Percentiles rank a stretch among this genome's conserved stretches.
Evolutionary conservation across 2,329 filamentous ascomycete genomes (phyloP).

Genomic region (Scleromitrula shiraiana): DNA sequence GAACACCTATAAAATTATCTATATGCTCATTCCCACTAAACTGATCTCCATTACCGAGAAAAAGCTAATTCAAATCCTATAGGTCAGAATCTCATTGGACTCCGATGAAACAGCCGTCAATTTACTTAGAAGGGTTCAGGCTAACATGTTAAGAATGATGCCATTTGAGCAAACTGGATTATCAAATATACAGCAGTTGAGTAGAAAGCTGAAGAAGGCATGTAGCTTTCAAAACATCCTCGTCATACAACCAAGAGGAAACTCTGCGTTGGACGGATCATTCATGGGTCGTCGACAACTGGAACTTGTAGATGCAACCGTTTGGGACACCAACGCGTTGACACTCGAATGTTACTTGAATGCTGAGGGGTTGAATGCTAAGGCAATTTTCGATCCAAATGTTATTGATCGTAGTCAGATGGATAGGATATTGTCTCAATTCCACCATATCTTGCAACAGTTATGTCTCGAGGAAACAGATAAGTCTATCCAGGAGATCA

Average conservation of each 20-base stretch:
- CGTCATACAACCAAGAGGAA: conserved; percentile 15
- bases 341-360: conserved; percentile 1
- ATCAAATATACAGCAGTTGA: conserved; percentile 16
- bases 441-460: not conserved
- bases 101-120: not conserved
- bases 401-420: not conserved
- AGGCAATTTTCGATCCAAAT: conserved; percentile 2
- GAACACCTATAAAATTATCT: too few species aligned
- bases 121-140: not conserved
- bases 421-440: conserved; percentile 2
- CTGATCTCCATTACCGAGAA: too few species aligned
- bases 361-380: not conserved
- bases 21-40: too few species aligned
- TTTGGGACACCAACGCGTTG: not conserved
- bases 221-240: conserved; percentile 20
- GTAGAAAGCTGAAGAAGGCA: conserved; percentile 10
- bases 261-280: not conserved
- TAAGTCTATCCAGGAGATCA: not conserved
- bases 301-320: not conserved
- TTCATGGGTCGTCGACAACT: not conserved
- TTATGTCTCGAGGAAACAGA: not conserved
- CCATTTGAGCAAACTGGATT: conserved; percentile 40
- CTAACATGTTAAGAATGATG: conserved; percentile 26
- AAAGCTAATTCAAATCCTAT: too few species aligned
- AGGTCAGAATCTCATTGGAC: not conserved